Conservation (phyloP, 2,329 filamentous ascomycete species). For the Aureobasidium sp. region DNA sequence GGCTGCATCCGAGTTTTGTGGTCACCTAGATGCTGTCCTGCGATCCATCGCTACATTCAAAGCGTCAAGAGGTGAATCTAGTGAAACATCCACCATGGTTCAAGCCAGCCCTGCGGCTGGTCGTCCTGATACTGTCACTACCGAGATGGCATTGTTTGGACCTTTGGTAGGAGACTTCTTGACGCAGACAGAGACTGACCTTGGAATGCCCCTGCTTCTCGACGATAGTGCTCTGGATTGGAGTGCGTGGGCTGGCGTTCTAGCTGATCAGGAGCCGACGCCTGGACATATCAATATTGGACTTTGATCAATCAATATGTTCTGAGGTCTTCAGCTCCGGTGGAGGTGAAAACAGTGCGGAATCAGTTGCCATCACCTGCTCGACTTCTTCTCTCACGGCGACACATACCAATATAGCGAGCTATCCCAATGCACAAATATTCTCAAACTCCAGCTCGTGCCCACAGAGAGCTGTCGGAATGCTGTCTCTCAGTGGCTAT, state of each 20-base stretch:
- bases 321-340: no score
- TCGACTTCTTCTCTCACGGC: neutral
- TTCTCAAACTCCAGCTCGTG: neutral
- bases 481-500: neutral
- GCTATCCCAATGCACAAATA: neutral
- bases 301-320: no score
- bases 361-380: neutral
- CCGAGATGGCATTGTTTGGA: slow-evolving; percentile 17
- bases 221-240: slow-evolving; percentile 19
- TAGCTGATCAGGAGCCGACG: slow-evolving; percentile 16
- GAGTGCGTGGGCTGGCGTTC: slow-evolving; percentile 15
- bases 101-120: neutral
- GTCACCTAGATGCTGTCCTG: slow-evolving; percentile 42
- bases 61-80: slow-evolving; percentile 7
- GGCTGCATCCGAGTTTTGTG: slow-evolving; percentile 46
- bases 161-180: slow-evolving; percentile 19
- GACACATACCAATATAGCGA: neutral
- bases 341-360: no score
- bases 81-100: neutral
- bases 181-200: slow-evolving; percentile 20
- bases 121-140: slow-evolving; percentile 12
- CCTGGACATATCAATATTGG: slow-evolving; percentile 18
- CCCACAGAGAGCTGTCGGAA: neutral
- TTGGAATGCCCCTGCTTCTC: slow-evolving; percentile 15
- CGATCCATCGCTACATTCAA: slow-evolving; percentile 10